These are phyloP conservation scores for Phytophthora pseudosyringae DNA, from an alignment of 352 stramenopile species.

Conservation along the genomic window DNA sequence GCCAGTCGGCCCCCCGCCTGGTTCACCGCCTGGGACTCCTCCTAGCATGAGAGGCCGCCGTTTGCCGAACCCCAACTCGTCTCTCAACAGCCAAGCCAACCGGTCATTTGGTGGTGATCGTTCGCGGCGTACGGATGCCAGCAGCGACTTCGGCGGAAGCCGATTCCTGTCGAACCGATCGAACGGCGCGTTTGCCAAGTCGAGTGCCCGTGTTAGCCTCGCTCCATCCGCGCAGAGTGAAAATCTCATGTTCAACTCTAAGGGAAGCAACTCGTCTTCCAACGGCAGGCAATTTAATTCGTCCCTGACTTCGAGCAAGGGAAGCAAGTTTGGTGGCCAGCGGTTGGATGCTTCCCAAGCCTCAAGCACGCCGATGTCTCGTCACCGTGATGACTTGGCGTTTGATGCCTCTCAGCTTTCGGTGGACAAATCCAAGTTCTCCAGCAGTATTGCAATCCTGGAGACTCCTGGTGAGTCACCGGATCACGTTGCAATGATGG, in stretches of 20 bases:
- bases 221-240: constrained; percentile 28
- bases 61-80: constrained; percentile 18
- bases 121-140: constrained; percentile 20
- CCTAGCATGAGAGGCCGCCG: constrained; percentile 32
- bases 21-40: constrained; percentile 33
- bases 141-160: constrained; percentile 25
- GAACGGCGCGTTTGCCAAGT: constrained; percentile 29
- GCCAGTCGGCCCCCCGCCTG: constrained; percentile 8
- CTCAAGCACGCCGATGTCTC: constrained; percentile 11
- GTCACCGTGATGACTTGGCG: constrained; percentile 19
- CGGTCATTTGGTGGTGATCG: constrained; percentile 16
- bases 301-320: constrained; percentile 16
- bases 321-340: constrained; percentile 16
- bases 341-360: constrained; percentile 21
- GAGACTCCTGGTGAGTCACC: constrained; percentile 32
- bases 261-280: constrained; percentile 19
- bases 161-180: constrained; percentile 32
- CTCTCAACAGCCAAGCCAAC: constrained; percentile 18
- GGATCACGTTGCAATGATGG: constrained; percentile 44
- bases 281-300: constrained; percentile 11
- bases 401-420: constrained; percentile 40
- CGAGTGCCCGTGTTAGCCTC: constrained; percentile 26
- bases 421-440: constrained; percentile 37
- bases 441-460: constrained; percentile 37
- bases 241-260: constrained; percentile 36